Evolutionary conservation across 106 monocot species (phyloP).

Genomic region (Triglochin maritima): DNA sequence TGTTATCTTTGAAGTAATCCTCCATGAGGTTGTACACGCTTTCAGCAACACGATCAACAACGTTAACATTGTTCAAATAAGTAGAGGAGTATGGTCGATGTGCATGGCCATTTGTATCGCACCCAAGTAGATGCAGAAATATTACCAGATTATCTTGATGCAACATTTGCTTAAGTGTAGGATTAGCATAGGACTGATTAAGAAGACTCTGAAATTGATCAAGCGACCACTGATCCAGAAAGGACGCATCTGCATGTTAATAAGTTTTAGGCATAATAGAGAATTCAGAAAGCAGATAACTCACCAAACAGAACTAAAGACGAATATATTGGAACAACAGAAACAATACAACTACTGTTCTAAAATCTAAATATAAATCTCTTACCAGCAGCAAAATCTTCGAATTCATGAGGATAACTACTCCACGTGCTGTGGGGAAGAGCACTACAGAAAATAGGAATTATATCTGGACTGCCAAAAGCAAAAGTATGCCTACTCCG

Average conservation of each 20-base stretch:
- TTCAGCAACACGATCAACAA: conserved; percentile 82
- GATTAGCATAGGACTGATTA: conserved; percentile 55
- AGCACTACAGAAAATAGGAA: conserved; percentile 79
- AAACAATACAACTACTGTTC: too few species aligned
- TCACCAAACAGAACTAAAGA: not conserved
- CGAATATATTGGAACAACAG: not conserved
- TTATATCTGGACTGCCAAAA: conserved; percentile 90
- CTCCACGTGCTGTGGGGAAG: conserved; percentile 68
- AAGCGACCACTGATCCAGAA: conserved; percentile 87
- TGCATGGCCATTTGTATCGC: conserved; percentile 98
- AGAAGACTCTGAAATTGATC: conserved; percentile 80
- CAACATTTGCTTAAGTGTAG: conserved; percentile 41
- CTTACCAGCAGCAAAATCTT: conserved; percentile 83
- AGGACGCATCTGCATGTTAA: conserved; percentile 80
- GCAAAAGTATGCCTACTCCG: conserved; percentile 68
- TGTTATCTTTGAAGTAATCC: conserved; percentile 70
- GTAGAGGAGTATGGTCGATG: conserved; percentile 77
- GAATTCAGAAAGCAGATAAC: not conserved
- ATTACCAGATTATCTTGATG: conserved; percentile 68
- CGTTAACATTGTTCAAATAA: conserved; percentile 82
- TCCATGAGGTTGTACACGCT: conserved; percentile 70
- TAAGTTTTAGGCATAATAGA: not conserved
- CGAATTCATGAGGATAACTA: conserved; percentile 80
- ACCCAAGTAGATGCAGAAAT: conserved; percentile 90
- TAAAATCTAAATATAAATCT: not conserved